Base-by-base conservation (phyloP, 2,329 filamentous ascomycete species). In the Neodidymelliopsis sp. region DNA sequence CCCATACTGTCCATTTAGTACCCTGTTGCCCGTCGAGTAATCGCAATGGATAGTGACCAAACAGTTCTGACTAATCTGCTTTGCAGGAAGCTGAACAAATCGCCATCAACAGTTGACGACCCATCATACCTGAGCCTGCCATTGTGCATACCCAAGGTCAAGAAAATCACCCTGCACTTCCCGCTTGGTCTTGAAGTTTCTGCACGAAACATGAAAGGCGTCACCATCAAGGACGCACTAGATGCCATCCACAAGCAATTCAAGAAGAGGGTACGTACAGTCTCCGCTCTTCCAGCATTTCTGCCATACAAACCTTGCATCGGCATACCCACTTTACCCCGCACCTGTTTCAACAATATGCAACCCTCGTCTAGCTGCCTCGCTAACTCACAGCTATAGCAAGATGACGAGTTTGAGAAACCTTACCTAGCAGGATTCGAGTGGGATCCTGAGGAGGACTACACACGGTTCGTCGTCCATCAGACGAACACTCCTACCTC, bases 161-260 rank as follows among this genome's bases (percentile, higher is more conserved):
- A 94, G 83, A 93, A 90, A 80, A 93, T 97, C 75, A 91, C 96
- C 76, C 82, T 97, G 35, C 86, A 91, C 76, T 96, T 96, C 81
- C 90, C 90, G 12, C 80, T 95, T 42, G 93, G 93, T 40, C 83
- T 94, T 46, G 87, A 93, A 69, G 89, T 97, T 60, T 90, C 88
- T 23, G 93, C 91, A 70, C 85, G 93, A 69, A 97, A 97, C 77
- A 79, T 92, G 65, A 93, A 92, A 76, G 93, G 93, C 47, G 91
- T 97, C 62, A 97, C 93, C 48, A 93, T 97, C 81, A 97, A 97
- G 81, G 93, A 97, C 75, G 91, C 91, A 49, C 73, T 96, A 74
- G 92, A 97, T 74, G 93, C 91, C 67, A 97, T 97, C 77, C 82
- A 96, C 82, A 97, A 96, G 81, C 84, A 89, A 64, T 96, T 90